Evolutionary conservation across 352 stramenopile genomes (phyloP), one percentile per base, ranked within the genome.

Genomic region (Chrysophaeum taylorii): DNA sequence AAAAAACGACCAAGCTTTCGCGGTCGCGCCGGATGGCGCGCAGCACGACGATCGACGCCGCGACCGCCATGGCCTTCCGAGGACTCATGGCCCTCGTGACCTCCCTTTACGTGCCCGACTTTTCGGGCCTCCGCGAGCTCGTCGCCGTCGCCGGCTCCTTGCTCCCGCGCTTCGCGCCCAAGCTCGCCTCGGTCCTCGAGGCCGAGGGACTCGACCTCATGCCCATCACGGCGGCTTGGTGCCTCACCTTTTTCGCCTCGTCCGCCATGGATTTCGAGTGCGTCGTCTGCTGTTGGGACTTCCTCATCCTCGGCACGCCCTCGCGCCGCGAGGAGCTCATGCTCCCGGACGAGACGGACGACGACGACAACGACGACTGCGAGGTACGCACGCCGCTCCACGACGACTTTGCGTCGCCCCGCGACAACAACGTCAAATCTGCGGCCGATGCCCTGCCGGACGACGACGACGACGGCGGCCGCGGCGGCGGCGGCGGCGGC

Each of bases 121-220:
- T 66, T n/a, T 36, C 33, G n/a, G 57, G 57, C 12, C 57, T 66
- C 27, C 31, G 57, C 12, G 57, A 66, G 57, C 14, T 66, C 14
- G 57, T 66, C 31, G 57, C 33, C 57, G 57, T 66, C 57, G 57
- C 57, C 5, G 57, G 57, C 33, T 31, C 57, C 1, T 41, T 66
- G 33, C 57, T 66, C 1, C 57, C 57, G 33, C 4, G 14, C 12
- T 66, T 33, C 35, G 57, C 57, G 57, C 57, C 57, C 16, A 27
- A 16, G 12, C 33, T 66, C 33, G 57, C 57, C 2, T 1, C 31
- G 1, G 1, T 66, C 4, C 35, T 66, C 31, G 33, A 45, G 2
- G 57, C 23, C 31, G 57, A 66, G 57, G 57, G 36, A 31, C 35
- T 66, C 12, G 57, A 66, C 57, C 57, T 66, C 33, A 66, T 66